Percentiles rank a stretch among this genome's conserved stretches.
Evolutionary conservation across 495 filamentous ascomycete genomes (phyloP).

Genomic region (Neurospora sp.): DNA sequence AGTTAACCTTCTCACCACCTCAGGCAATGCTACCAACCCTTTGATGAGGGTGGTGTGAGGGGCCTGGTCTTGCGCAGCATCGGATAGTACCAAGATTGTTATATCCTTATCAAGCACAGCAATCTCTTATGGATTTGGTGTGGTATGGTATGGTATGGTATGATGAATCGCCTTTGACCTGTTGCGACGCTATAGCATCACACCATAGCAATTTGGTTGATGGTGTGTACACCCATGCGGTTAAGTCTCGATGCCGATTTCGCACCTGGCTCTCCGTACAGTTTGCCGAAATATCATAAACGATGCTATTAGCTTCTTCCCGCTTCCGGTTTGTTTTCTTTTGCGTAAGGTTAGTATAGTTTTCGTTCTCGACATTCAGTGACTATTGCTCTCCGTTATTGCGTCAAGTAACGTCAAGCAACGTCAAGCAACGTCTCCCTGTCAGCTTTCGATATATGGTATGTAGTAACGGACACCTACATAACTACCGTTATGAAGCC

Average conservation of each 20-base stretch:
- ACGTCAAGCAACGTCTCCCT: neutral
- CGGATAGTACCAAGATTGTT: neutral
- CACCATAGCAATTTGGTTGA: neutral
- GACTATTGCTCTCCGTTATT: neutral
- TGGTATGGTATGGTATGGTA: neutral
- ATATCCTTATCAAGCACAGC: neutral
- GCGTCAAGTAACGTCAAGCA: neutral
- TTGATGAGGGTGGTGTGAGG: neutral
- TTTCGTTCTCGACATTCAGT: neutral
- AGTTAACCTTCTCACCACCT: neutral
- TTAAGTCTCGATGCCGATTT: neutral
- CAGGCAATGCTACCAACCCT: neutral
- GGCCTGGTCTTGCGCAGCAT: neutral
- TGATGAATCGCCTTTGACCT: neutral
- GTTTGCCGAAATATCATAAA: neutral
- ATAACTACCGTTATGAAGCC: neutral
- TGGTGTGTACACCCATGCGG: neutral
- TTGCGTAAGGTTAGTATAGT: neutral
- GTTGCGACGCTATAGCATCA: neutral
- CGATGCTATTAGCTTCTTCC: neutral
- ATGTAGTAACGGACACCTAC: neutral
- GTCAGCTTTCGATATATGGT: neutral
- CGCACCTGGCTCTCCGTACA: neutral
- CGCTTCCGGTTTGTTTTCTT: slow-evolving; percentile 11
- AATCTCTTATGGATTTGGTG: neutral